Conservation (phyloP, 345 rosid genomes). For the Populus ilicifolia region DNA sequence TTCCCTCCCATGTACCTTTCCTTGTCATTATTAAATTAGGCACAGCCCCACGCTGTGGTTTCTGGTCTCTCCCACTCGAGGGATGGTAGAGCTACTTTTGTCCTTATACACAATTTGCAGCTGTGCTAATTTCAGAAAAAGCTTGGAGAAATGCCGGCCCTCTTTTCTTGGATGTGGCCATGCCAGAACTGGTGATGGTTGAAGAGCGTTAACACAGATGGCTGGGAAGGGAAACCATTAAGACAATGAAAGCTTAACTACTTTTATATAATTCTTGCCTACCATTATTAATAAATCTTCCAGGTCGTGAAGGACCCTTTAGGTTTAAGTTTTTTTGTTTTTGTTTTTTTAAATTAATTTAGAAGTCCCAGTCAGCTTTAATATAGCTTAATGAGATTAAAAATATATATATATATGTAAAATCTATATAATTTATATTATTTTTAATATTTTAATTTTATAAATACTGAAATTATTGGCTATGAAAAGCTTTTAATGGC, state of each 20-base stretch:
- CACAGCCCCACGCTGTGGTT: no score
- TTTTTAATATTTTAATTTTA: no score
- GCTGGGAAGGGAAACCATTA: background rate
- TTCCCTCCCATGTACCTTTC: no score
- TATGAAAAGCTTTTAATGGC: fast-evolving
- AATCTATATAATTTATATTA: no score
- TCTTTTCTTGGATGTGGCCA: background rate
- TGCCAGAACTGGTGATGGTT: background rate
- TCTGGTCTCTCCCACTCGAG: no score
- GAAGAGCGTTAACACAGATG: background rate
- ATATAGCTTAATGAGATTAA: fast-evolving
- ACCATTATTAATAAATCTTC: background rate
- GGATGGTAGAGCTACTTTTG: no score
- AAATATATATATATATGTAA: no score
- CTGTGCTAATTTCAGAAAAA: no score
- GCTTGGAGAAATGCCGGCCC: background rate
- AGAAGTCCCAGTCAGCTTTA: fast-evolving
- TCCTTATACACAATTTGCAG: no score
- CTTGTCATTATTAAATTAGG: no score
- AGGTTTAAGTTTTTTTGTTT: no score
- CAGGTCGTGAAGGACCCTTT: background rate
- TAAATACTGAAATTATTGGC: fast-evolving
- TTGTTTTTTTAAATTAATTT: no score
- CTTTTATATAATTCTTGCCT: background rate
- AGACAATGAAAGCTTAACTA: background rate